Evolutionary conservation across 345 rosid species (phyloP).

Genomic region (Abelmoschus esculentus): DNA sequence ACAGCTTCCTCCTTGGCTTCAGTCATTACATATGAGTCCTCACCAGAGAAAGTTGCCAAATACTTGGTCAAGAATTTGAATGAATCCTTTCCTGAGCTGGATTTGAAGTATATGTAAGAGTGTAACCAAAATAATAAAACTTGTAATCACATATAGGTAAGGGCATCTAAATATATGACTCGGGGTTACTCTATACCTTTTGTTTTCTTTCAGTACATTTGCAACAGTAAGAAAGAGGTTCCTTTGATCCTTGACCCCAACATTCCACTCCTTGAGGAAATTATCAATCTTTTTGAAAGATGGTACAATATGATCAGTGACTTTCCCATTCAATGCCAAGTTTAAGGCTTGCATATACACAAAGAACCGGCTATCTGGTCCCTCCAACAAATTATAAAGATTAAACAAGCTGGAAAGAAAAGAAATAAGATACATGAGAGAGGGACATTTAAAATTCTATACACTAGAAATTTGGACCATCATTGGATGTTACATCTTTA

Average conservation of each 20-base stretch:
- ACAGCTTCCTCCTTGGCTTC: slow-evolving; percentile 95
- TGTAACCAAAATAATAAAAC: neutral
- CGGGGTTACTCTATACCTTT: slow-evolving; percentile 39
- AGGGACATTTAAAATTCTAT: neutral
- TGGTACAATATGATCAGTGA: slow-evolving; percentile 56
- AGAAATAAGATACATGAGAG: slow-evolving; percentile 10
- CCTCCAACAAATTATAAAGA: slow-evolving; percentile 78
- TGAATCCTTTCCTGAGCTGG: slow-evolving; percentile 66
- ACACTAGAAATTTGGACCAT: slow-evolving; percentile 3
- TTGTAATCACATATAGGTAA: neutral
- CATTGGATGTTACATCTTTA: slow-evolving; percentile 60
- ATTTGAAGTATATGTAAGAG: neutral
- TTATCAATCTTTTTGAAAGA: slow-evolving; percentile 74
- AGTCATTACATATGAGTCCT: slow-evolving; percentile 47
- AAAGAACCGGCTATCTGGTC: slow-evolving; percentile 54
- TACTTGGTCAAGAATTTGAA: slow-evolving; percentile 72
- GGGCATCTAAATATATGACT: neutral
- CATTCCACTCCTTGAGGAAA: slow-evolving; percentile 92
- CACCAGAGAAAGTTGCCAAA: slow-evolving; percentile 74
- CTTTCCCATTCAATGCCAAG: slow-evolving; percentile 71
- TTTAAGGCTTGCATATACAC: slow-evolving; percentile 73
- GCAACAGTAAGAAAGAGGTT: slow-evolving; percentile 67
- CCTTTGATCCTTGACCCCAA: slow-evolving; percentile 71
- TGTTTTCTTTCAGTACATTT: slow-evolving; percentile 67
- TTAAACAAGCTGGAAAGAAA: slow-evolving; percentile 66